Percentiles rank a stretch among this genome's conserved stretches.
Conservation (phyloP, 164 flowering plant genomes). For the Vitis cinerea region DNA sequence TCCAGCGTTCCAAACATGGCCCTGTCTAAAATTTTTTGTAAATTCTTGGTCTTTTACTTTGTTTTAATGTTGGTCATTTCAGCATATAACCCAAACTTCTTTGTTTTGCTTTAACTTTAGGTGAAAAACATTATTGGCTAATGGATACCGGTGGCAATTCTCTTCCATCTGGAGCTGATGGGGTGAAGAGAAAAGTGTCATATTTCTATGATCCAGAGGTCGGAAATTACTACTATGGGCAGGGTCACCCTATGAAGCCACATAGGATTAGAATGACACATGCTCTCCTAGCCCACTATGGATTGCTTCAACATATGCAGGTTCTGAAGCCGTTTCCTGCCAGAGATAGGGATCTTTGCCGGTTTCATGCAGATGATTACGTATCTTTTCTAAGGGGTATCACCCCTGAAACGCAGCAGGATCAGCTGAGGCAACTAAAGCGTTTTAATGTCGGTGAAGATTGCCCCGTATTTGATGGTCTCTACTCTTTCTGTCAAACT, state of each 20-base stretch:
- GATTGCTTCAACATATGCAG: conserved; percentile 43
- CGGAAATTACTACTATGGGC: conserved; percentile 52
- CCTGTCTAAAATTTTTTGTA: too few relatives aligned
- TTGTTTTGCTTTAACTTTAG: not conserved
- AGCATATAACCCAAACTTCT: too few relatives aligned
- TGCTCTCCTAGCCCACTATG: conserved; percentile 44
- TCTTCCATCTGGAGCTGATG: conserved; percentile 43
- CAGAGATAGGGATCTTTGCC: conserved; percentile 38
- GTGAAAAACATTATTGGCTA: not conserved
- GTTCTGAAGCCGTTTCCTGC: conserved; percentile 42
- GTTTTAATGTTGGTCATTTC: too few relatives aligned
- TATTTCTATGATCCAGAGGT: conserved; percentile 52
- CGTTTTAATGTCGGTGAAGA: conserved; percentile 52
- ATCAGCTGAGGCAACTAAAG: conserved; percentile 46
- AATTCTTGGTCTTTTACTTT: too few relatives aligned
- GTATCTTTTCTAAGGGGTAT: conserved; percentile 31
- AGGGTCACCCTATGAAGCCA: conserved; percentile 56
- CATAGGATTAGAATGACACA: conserved; percentile 45
- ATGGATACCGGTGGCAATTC: conserved; percentile 16
- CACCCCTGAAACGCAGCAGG: conserved; percentile 39
- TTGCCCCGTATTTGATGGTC: conserved; percentile 55
- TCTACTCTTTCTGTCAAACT: conserved; percentile 47
- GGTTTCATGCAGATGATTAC: conserved; percentile 46
- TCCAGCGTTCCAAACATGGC: too few relatives aligned
- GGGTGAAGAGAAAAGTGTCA: conserved; percentile 39